Conservation (phyloP, 495 filamentous ascomycete genomes). For the Bacidia rubella region DNA sequence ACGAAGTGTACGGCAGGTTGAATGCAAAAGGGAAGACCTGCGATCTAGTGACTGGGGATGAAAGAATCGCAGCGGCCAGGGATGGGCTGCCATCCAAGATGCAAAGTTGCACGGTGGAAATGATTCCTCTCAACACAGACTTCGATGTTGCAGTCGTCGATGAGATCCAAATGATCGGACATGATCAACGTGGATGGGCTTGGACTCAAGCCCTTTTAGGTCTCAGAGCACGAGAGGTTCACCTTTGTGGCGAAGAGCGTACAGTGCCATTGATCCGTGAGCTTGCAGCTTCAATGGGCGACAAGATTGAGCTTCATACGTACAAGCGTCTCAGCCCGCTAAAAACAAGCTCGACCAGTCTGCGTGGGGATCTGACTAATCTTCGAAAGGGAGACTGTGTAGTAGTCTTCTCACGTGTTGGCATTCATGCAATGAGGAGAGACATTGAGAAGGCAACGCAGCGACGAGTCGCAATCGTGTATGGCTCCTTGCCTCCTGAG, state of each 20-base stretch:
- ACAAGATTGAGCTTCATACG: slow-evolving; percentile 62
- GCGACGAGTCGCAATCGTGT: slow-evolving; percentile 76
- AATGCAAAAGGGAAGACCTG: slow-evolving; percentile 58
- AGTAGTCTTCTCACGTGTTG: slow-evolving; percentile 68
- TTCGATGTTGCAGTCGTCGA: slow-evolving; percentile 93
- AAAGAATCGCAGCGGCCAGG: slow-evolving; percentile 43
- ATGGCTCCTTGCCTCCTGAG: slow-evolving; percentile 84
- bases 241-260: slow-evolving; percentile 85
- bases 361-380: slow-evolving; percentile 46
- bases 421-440: slow-evolving; percentile 65
- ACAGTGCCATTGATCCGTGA: slow-evolving; percentile 66
- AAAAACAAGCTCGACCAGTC: slow-evolving; percentile 44
- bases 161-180: slow-evolving; percentile 95
- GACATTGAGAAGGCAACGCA: slow-evolving; percentile 66
- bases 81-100: slow-evolving; percentile 38
- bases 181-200: slow-evolving; percentile 73
- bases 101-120: slow-evolving; percentile 88
- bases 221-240: slow-evolving; percentile 70
- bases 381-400: slow-evolving; percentile 85
- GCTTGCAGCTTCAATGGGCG: slow-evolving; percentile 68
- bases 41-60: slow-evolving; percentile 83
- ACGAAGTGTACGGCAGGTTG: slow-evolving; percentile 81
- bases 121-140: slow-evolving; percentile 57
- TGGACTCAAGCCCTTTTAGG: slow-evolving; percentile 93
- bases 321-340: slow-evolving; percentile 78